A percentile compares a stretch with the other conserved stretches of the same genome.
Conservation (phyloP, 768 basidiomycete genomes). For the Pleurotus giganteus region DNA sequence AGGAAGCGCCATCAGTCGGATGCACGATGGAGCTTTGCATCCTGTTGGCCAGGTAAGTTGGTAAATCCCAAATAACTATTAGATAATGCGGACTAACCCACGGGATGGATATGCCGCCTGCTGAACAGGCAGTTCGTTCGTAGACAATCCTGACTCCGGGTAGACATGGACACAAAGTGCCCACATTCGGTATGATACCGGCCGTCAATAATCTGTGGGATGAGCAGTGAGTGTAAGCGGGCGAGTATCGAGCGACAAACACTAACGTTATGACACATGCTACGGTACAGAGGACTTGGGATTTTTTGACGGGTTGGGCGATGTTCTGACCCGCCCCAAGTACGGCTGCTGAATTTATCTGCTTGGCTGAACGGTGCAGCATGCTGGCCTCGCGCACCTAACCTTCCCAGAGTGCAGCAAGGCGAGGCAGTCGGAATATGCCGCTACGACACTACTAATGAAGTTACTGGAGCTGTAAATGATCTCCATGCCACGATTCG, state of each 20-base stretch:
- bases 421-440: constrained; percentile 42
- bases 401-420: constrained; percentile 26
- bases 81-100: constrained; percentile 35
- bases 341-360: constrained; percentile 7
- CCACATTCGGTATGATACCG: constrained; percentile 68
- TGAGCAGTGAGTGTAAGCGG: not conserved
- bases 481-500: constrained; percentile 11
- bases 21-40: constrained; percentile 56
- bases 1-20: constrained; percentile 65
- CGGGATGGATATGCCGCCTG: constrained; percentile 53
- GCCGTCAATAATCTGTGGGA: constrained; percentile 67
- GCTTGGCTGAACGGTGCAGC: constrained; percentile 20
- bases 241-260: constrained; percentile 10
- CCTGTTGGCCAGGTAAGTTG: constrained; percentile 27
- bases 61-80: not conserved
- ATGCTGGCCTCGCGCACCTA: constrained; percentile 42
- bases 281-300: constrained; percentile 14
- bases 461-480: constrained; percentile 7
- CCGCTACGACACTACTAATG: constrained; percentile 17
- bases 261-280: constrained; percentile 77
- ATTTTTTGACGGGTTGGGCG: not conserved
- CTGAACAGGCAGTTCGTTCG: constrained; percentile 70
- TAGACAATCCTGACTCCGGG: constrained; percentile 65
- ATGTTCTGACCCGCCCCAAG: not conserved
- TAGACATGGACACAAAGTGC: constrained; percentile 73